phyloP scores from a whole-genome alignment of 2,329 filamentous ascomycete genomes.

The Calonectria multiphialidica region DNA sequence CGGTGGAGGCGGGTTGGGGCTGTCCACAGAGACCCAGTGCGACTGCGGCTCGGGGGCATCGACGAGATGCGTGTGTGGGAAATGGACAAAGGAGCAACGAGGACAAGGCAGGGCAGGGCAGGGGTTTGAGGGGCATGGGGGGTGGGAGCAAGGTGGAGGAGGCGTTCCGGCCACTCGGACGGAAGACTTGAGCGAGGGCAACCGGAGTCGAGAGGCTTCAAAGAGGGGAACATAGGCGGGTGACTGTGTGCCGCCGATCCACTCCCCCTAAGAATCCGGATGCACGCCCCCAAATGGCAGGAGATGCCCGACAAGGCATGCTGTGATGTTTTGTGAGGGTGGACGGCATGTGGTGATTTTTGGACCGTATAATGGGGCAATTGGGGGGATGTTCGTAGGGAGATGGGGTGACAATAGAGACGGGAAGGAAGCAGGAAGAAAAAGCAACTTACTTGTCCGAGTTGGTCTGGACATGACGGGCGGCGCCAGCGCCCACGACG shows the following conservation, averaged over 20 bases:
- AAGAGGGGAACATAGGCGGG: slow-evolving; percentile 22
- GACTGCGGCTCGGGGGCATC: slow-evolving; percentile 30
- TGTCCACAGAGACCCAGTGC: slow-evolving; percentile 21
- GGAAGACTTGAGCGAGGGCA: slow-evolving; percentile 27
- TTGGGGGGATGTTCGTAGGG: neutral
- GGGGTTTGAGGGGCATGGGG: slow-evolving; percentile 30
- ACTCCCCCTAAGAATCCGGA: slow-evolving; percentile 19
- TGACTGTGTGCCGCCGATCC: slow-evolving; percentile 34
- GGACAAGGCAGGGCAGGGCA: slow-evolving; percentile 29
- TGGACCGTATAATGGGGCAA: neutral
- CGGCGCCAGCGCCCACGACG: slow-evolving; percentile 55
- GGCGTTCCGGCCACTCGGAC: slow-evolving; percentile 34
- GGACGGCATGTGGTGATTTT: slow-evolving; percentile 8
- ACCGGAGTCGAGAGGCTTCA: slow-evolving; percentile 30
- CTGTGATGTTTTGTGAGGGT: slow-evolving; percentile 19
- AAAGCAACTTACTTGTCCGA: slow-evolving; percentile 67
- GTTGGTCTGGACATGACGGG: slow-evolving; percentile 60
- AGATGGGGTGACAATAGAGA: slow-evolving; percentile 11
- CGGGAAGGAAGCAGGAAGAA: slow-evolving; percentile 13
- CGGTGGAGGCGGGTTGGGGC: slow-evolving; percentile 34
- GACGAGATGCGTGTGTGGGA: slow-evolving; percentile 34
- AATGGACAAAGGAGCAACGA: slow-evolving; percentile 25
- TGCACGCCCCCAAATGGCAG: slow-evolving; percentile 14
- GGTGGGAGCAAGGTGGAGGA: slow-evolving; percentile 25
- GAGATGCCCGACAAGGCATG: slow-evolving; percentile 14